Base-by-base conservation (phyloP, 2,329 filamentous ascomycete species). In the Plectosphaerella cucumerina region DNA sequence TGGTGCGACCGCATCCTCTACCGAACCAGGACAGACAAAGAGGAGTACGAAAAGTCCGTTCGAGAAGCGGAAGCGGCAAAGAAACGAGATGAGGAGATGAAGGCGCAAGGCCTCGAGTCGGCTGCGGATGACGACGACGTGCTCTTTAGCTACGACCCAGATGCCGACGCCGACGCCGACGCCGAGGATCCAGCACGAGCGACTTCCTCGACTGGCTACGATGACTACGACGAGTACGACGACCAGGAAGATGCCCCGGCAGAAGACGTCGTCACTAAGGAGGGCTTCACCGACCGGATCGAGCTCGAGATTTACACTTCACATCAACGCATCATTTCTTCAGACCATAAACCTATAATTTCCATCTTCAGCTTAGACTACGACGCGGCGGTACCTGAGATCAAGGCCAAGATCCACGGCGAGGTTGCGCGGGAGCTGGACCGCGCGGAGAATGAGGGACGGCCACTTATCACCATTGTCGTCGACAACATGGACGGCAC, bases 1-100 rank as follows among this genome's bases (percentile, higher is more conserved):
- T 99, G 94, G 93, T 99, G 94, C 65, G 94, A 99, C 70, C 87
- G 94, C 15, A 92, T 99, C 44, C 70, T 99, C 1, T 99, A 85
- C 65, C 81, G 93, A 8, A 94, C 90, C 2, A 82, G 86, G 39
- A 80, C 76, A 44, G 85, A 94, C 61, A 85, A 81, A 56, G 70
- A 85, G 22, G 76, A 76, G 3, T 86, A 90, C 58, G 83, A 91
- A 47, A 72, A 73, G 34, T 84, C 80, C 50, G 64, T 80, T 1
- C 74, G 75, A 50, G 86, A 93, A 50, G 81, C 85, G 53, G 81
- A 83, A 50, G 80, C 85, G 20, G 79, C 87, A 0, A 83, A 80
- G 57, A 85, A 82, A 59, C 86, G 80, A 55, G 91, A 97, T 58
- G 85, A 90, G 53, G 89, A 96, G 58, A 91, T 97, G 89, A 88